These are phyloP conservation scores for Fulvia fulva DNA, from an alignment of 2,329 filamentous ascomycete genomes.

Conservation along the genomic window DNA sequence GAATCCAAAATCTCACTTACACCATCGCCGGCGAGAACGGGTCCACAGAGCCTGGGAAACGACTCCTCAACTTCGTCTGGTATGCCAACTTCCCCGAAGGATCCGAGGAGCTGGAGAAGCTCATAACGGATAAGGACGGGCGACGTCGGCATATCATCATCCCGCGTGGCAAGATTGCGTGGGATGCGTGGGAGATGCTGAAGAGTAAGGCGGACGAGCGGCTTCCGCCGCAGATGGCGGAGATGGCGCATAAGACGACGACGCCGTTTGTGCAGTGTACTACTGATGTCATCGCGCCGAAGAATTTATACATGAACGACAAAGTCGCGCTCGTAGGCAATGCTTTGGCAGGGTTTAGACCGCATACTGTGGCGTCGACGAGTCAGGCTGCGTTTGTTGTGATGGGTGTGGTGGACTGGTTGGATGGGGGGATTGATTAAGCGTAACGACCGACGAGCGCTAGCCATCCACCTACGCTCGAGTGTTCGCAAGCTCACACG, in stretches of 20 bases:
- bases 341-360: constrained; percentile 43
- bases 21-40: constrained; percentile 43
- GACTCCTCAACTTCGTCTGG: constrained; percentile 47
- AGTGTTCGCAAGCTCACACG: no score
- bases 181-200: constrained; percentile 40
- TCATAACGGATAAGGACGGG: constrained; percentile 45
- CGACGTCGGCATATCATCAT: constrained; percentile 40
- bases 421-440: constrained; percentile 38
- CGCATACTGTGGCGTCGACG: constrained; percentile 44
- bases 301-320: constrained; percentile 40
- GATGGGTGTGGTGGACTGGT: constrained; percentile 39
- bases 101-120: constrained; percentile 36
- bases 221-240: constrained; percentile 39
- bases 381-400: constrained; percentile 46
- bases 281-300: constrained; percentile 39
- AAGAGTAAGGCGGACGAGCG: constrained; percentile 30
- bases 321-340: constrained; percentile 46
- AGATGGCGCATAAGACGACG: constrained; percentile 38
- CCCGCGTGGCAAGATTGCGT: constrained; percentile 39
- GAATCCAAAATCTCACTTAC: constrained; percentile 41
- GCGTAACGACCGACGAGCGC: no score
- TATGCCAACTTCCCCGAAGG: constrained; percentile 41
- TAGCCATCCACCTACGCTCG: no score
- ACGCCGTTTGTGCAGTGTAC: constrained; percentile 46
- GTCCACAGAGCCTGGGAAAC: constrained; percentile 37